A percentile compares a stretch with the other conserved stretches of the same genome.
phyloP scores from a whole-genome alignment of 225 moss, liverwort and hornwort species.

The Polytrichum formosum region DNA sequence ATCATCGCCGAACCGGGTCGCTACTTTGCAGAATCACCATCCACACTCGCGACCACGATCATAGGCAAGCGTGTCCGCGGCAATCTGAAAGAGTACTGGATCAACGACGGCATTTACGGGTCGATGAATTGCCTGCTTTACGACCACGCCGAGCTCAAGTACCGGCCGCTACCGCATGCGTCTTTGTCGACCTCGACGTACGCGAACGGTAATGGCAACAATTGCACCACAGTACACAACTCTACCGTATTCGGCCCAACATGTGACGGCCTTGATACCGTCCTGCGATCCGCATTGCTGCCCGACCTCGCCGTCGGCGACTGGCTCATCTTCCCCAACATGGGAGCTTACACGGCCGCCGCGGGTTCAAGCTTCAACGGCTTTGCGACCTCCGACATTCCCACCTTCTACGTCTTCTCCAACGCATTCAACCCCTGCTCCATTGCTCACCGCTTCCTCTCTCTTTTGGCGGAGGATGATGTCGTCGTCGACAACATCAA shows the following conservation, averaged over 20 bases:
- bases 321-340: conserved; percentile 40
- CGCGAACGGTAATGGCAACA: conserved; percentile 1
- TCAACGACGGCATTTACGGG: conserved; percentile 42
- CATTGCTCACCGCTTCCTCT: too few species aligned
- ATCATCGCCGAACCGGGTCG: conserved; percentile 40
- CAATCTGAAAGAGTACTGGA: conserved; percentile 28
- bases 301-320: conserved; percentile 32
- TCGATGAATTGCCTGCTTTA: conserved; percentile 42
- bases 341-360: conserved; percentile 46
- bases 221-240: conserved; percentile 2
- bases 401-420: conserved; percentile 10
- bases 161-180: conserved; percentile 13
- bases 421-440: neutral
- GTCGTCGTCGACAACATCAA: too few species aligned
- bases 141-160: conserved; percentile 21
- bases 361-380: conserved; percentile 39
- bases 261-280: conserved; percentile 30
- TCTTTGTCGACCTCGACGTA: neutral
- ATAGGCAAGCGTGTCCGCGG: conserved; percentile 28
- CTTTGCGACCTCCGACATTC: conserved; percentile 23
- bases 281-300: conserved; percentile 27
- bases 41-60: conserved; percentile 34
- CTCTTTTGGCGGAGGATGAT: too few species aligned
- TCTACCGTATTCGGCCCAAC: conserved; percentile 41
- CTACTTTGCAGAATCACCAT: conserved; percentile 38